Evolutionary conservation across 805 yeast species (phyloP), one percentile per base, ranked within the genome.

Genomic region (Candida ipomoeae): DNA sequence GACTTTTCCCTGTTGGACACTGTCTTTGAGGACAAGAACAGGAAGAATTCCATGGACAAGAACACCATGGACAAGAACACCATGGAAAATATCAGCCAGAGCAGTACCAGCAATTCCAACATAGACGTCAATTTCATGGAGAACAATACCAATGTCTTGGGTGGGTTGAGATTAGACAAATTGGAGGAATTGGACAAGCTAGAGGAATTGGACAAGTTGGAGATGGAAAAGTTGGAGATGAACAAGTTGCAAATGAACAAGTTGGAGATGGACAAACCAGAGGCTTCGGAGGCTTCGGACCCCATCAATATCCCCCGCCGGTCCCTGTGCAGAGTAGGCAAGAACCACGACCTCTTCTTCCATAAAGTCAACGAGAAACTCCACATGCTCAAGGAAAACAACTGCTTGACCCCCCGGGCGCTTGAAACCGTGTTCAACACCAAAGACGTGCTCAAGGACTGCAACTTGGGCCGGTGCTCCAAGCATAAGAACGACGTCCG

Each of bases 391-490:
- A 56, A 57, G 20, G 53, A 57, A 35, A 36, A 53, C n/a, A 52
- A 61, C 26, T 53, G 59, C 46, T 46, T 58, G 26, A 59, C 64
- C 3, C 62, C 68, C 10, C 56, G 58, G 38, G 58, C 61, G 3
- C 55, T 66, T 40, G 69, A 66, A 48, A 49, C 62, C 8, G 57
- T 66, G n/a, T 66, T 66, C 51, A 61, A 65, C 49, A 64, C 69
- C 29, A 63, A 61, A 36, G 69, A 62, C 35, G 62, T 64, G 31
- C 58, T 65, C 40, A 62, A 59, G 44, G 59, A 56, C 39, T 59
- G 55, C 26, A 40, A 18, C 29, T 53, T 43, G 34, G 40, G 40
- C 23, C 40, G 46, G 32, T 32, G 48, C 45, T 32, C 43, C 20
- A 20, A 34, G 33, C 35, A 33, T 29, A 34, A 48, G 33, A 17